Conservation (phyloP, 2,329 filamentous ascomycete genomes). For the Phyllosticta ampelicida region DNA sequence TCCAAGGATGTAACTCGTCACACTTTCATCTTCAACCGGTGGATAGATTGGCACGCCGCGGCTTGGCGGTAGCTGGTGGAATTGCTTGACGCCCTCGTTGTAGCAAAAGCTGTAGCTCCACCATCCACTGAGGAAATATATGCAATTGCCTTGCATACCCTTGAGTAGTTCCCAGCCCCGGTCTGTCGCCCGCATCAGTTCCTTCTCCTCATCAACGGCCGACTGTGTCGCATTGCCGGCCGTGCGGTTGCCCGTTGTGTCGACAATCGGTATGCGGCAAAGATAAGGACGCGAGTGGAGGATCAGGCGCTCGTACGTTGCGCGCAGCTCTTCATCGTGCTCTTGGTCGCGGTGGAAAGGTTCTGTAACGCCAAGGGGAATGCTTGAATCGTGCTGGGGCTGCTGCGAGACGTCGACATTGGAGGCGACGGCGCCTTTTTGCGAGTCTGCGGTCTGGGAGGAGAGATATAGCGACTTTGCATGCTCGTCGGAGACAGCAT, state of each 20-base stretch:
- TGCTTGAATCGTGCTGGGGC: neutral
- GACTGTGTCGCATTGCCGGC: constrained; percentile 41
- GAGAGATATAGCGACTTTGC: constrained; percentile 39
- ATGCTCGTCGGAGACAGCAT: constrained; percentile 59
- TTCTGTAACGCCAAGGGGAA: neutral
- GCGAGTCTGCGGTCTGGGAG: neutral
- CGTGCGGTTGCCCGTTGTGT: constrained; percentile 33
- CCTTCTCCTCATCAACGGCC: constrained; percentile 66
- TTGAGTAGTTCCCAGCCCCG: constrained; percentile 72
- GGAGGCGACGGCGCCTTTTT: neutral
- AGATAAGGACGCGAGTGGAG: constrained; percentile 62
- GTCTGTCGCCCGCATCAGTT: constrained; percentile 64
- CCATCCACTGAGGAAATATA: constrained; percentile 81
- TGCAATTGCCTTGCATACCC: constrained; percentile 66
- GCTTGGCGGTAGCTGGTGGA: constrained; percentile 67
- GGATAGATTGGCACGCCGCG: constrained; percentile 57
- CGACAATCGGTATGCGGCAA: constrained; percentile 70
- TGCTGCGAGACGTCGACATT: constrained; percentile 6
- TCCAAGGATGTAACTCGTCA: constrained; percentile 68
- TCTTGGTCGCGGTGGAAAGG: constrained; percentile 11
- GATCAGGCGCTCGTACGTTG: constrained; percentile 62
- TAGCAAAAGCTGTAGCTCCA: constrained; percentile 97
- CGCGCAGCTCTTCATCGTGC: constrained; percentile 18
- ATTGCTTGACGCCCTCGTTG: constrained; percentile 76
- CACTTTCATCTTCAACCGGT: constrained; percentile 65